Percentiles rank a stretch among this genome's conserved stretches.
These are phyloP conservation scores for Letharia lupina DNA, from an alignment of 495 filamentous ascomycete species.

Conservation along the genomic window DNA sequence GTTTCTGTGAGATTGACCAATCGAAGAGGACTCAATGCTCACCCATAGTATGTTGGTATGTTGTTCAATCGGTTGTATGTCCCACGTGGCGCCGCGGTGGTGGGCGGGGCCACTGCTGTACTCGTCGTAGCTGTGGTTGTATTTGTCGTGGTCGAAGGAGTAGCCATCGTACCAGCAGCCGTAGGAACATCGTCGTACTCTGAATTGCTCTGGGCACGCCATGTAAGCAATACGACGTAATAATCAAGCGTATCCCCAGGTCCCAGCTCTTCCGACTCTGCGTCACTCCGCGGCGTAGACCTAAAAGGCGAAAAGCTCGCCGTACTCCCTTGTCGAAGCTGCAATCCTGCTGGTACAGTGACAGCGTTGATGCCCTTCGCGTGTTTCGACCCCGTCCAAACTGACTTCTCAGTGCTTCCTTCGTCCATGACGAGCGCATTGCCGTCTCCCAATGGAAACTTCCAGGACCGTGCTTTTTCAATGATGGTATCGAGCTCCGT, in stretches of 20 bases:
- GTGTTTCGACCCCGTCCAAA: conserved; percentile 16
- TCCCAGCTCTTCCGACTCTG: conserved; percentile 5
- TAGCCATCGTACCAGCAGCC: background rate
- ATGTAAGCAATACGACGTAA: conserved; percentile 16
- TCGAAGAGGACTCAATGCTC: background rate
- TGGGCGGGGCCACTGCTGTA: background rate
- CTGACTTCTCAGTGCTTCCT: conserved; percentile 3
- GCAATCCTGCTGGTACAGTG: conserved; percentile 1
- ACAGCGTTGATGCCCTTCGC: conserved; percentile 13
- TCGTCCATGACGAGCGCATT: conserved; percentile 13
- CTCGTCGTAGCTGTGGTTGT: background rate
- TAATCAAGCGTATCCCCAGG: conserved; percentile 14
- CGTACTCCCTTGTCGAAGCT: conserved; percentile 15
- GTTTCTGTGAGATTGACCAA: background rate
- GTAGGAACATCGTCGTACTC: background rate
- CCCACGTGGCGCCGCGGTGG: background rate
- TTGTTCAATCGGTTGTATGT: background rate
- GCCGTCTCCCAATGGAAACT: conserved; percentile 15
- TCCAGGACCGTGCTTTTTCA: conserved; percentile 10
- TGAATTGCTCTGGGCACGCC: background rate
- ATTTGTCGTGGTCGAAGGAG: background rate
- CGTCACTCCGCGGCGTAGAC: background rate
- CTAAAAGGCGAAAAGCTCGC: conserved; percentile 6
- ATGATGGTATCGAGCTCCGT: conserved; percentile 18
- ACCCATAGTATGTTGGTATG: conserved; percentile 3